Conservation (phyloP, 495 filamentous ascomycete species). For the Pseudevernia furfuracea region DNA sequence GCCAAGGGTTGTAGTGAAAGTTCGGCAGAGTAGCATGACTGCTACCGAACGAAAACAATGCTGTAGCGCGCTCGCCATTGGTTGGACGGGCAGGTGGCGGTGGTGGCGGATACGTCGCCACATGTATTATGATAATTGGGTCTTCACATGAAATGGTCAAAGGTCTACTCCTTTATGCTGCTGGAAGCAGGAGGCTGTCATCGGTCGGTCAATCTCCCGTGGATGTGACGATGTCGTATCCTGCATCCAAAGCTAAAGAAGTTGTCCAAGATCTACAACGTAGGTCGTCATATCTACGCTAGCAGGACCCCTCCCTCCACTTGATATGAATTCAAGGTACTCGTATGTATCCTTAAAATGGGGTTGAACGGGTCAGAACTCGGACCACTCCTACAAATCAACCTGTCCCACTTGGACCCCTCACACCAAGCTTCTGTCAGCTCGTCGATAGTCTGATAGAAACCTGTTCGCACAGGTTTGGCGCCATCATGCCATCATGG, state of each 20-base stretch:
- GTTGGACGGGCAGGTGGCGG: background rate
- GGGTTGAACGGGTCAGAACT: background rate
- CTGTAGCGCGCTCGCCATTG: background rate
- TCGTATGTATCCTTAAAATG: background rate
- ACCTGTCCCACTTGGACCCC: background rate
- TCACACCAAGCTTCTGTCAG: background rate
- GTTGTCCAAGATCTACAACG: background rate
- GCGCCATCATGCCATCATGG: no score
- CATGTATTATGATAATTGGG: background rate
- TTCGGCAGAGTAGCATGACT: background rate
- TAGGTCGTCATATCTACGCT: background rate
- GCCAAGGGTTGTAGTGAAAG: background rate
- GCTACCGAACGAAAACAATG: background rate
- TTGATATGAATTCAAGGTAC: background rate
- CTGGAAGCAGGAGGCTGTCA: background rate
- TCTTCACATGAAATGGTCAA: background rate
- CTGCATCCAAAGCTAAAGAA: background rate
- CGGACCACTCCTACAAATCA: background rate
- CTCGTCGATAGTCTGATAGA: background rate
- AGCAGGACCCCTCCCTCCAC: background rate
- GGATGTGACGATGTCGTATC: background rate
- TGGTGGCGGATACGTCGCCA: background rate
- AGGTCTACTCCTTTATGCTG: background rate
- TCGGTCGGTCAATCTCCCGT: background rate
- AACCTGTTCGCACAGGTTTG: background rate